phyloP scores from a whole-genome alignment of 2,329 filamentous ascomycete species.

The Diaporthe capsici region DNA sequence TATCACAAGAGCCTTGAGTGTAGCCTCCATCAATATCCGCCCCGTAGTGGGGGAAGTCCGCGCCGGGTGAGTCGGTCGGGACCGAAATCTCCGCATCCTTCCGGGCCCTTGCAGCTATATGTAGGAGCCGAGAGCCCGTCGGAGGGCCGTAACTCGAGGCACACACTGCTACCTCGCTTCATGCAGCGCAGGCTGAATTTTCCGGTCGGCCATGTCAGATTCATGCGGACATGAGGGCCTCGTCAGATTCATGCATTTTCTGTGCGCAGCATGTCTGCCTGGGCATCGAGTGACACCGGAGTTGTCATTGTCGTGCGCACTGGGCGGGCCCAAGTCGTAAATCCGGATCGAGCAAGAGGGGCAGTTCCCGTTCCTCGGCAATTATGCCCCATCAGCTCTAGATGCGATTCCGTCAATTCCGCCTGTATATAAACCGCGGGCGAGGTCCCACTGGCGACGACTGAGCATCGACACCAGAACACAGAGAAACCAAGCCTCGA shows the following conservation, averaged over 20 bases:
- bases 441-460: neutral
- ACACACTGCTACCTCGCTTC: conserved; percentile 11
- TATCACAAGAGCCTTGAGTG: conserved; percentile 14
- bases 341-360: conserved; percentile 8
- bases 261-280: conserved; percentile 1
- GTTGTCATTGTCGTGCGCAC: neutral
- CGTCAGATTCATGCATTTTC: conserved; percentile 12
- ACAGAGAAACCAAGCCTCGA: neutral
- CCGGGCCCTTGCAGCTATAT: neutral
- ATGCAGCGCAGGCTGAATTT: neutral
- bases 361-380: conserved; percentile 18
- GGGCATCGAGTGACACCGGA: conserved; percentile 25
- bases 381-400: neutral
- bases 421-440: conserved; percentile 4
- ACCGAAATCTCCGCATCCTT: conserved; percentile 15
- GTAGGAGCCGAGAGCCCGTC: conserved; percentile 10
- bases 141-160: neutral
- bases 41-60: conserved; percentile 29
- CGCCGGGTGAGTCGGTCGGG: conserved; percentile 1
- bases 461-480: neutral
- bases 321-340: conserved; percentile 1
- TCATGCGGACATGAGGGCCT: conserved; percentile 9
- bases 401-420: conserved; percentile 5
- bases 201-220: conserved; percentile 26
- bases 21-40: conserved; percentile 26